Base-by-base conservation (phyloP, 2,329 filamentous ascomycete genomes). In the Claviceps fusiformis region DNA sequence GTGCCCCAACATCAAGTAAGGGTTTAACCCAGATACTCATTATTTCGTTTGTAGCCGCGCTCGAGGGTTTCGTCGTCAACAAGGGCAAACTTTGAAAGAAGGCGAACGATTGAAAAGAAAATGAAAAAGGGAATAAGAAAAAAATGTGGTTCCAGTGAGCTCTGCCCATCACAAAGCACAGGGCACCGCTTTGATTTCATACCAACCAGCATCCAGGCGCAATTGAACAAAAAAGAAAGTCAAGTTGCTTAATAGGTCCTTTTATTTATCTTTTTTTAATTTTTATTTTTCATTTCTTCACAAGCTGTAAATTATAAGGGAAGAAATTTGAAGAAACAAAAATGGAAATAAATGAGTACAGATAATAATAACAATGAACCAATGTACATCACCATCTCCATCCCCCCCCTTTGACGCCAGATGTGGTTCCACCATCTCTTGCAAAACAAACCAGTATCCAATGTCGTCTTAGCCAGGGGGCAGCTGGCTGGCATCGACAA, bases 11-110 rank as follows among this genome's bases (percentile, higher is more conserved):
- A 33, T 33, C 31, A 33, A 5, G 0, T 11, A 13, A 50, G 13
- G 24, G 5, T 5, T 24, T 2, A 37, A 9, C 19, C 8, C 5
- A n/a, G 44, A 43, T 49, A 15, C 46, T 50, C 55, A 27, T 45
- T 47, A 33, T 52, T 15, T 17, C 50, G 31, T 49, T 11, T 8
- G 9, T 60, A 81, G 85, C 88, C 64, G 87, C 83, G 3, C 69
- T 97, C 33, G 89, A 97, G 67, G 87, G 78, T 0, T 97, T 97
- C 67, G 87, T 97, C 24, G 87, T 95, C n/a, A 95, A 96, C 67
- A 90, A 91, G 73, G 93, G 93, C 19, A 83, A 84, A 59, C 87
- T 96, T 33, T 54, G 29, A 52, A 41, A 48, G 4, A 52, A 19
- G 19, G 19, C 19, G 19, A 19, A 19, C 19, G 19, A 19, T 19